Conservation (phyloP, 345 rosid species). For the Erysimum cheiranthoides region DNA sequence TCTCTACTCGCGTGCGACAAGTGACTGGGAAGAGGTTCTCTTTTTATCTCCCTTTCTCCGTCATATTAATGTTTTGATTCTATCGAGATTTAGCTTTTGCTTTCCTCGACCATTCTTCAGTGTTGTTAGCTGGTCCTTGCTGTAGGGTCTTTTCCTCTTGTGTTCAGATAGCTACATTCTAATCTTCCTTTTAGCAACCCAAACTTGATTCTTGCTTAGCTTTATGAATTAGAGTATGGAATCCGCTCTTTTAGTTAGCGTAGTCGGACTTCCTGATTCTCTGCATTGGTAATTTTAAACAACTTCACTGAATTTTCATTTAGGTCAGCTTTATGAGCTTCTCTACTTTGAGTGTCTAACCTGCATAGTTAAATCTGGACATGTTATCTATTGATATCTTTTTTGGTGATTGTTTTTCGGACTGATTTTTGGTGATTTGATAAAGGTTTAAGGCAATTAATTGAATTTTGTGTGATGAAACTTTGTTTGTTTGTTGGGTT, state of each 20-base stretch:
- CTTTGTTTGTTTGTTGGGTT: constrained; percentile 16
- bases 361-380: background rate
- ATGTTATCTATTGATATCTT: background rate
- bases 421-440: background rate
- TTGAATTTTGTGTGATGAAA: constrained; percentile 18
- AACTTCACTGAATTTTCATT: background rate
- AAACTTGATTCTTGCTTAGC: background rate
- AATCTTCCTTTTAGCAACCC: background rate
- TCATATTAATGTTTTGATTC: background rate
- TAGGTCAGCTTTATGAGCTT: background rate
- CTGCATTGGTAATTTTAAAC: background rate
- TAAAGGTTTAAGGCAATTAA: background rate
- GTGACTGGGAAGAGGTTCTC: constrained; percentile 86
- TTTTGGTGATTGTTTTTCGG: no score
- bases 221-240: no score
- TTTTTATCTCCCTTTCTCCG: background rate
- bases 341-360: background rate
- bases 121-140: constrained; percentile 30
- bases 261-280: constrained; percentile 10
- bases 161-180: constrained; percentile 21
- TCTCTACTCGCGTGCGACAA: constrained; percentile 61
- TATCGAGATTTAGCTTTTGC: background rate
- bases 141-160: background rate
- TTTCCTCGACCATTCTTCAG: constrained; percentile 13
- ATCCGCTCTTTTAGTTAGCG: background rate